A percentile compares a stretch with the other conserved stretches of the same genome.
These are phyloP conservation scores for Syncephalastrum racemosum DNA, from an alignment of 371 early-diverging fungal species.

Conservation along the genomic window DNA sequence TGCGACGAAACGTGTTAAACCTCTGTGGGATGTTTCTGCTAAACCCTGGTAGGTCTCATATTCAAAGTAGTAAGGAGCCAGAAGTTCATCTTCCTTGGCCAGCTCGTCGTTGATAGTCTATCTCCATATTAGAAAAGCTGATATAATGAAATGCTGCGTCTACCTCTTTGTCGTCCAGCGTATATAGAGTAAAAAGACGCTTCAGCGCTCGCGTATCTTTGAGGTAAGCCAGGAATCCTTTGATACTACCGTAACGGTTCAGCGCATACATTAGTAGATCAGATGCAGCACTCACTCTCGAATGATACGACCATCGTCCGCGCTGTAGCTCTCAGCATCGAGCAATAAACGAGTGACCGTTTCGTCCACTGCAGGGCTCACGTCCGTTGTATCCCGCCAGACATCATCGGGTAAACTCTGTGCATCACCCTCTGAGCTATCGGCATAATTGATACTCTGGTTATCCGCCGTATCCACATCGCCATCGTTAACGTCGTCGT, in stretches of 20 bases:
- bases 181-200: constrained; percentile 10
- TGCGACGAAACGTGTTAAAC: constrained; percentile 18
- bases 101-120: background rate
- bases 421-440: too few species aligned
- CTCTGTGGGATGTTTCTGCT: constrained; percentile 16
- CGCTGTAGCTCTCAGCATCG: background rate
- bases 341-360: too few species aligned
- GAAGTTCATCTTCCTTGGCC: constrained; percentile 8
- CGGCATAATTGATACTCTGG: too few species aligned
- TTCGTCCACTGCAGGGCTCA: too few species aligned
- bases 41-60: constrained; percentile 22
- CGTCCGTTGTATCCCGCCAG: too few species aligned
- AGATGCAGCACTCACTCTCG: constrained; percentile 19
- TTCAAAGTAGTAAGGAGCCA: constrained; percentile 21
- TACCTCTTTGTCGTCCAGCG: background rate
- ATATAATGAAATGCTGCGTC: background rate
- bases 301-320: constrained; percentile 29
- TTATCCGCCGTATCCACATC: too few species aligned
- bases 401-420: too few species aligned
- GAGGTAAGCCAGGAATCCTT: constrained; percentile 20
- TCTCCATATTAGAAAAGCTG: background rate
- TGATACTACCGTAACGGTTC: background rate
- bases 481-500: constrained; percentile 20
- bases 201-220: constrained; percentile 11
- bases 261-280: too few species aligned